phyloP scores from a whole-genome alignment of 441 rosid genomes.

The Gossypium laxum region DNA sequence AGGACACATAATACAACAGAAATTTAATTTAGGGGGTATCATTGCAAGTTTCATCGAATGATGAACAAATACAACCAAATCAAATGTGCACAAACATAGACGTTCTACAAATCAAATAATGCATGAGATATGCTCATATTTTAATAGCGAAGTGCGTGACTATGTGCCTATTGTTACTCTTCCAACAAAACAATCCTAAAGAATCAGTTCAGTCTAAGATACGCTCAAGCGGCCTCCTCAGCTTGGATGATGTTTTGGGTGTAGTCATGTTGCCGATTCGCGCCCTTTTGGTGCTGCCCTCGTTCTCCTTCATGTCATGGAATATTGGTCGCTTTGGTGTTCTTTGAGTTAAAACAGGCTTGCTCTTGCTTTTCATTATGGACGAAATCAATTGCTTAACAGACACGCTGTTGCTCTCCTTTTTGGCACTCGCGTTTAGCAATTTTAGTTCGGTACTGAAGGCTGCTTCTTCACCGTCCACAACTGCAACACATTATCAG shows the following conservation, averaged over 20 bases:
- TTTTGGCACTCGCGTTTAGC: neutral
- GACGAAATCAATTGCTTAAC: constrained; percentile 12
- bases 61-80: neutral
- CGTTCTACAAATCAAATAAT: neutral
- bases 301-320: constrained; percentile 29
- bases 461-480: constrained; percentile 12
- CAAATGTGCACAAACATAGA: neutral
- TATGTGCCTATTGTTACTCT: neutral
- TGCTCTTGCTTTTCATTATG: constrained; percentile 11
- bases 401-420: constrained; percentile 1
- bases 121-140: constrained; percentile 20
- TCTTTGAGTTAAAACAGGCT: constrained; percentile 4
- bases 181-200: neutral
- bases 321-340: constrained; percentile 15
- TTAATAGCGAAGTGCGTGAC: neutral
- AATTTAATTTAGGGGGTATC: too few species aligned
- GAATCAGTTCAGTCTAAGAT: constrained; percentile 8
- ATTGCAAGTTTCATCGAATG: too few species aligned
- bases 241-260: constrained; percentile 13
- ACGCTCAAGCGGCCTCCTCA: constrained; percentile 25
- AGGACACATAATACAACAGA: too few species aligned
- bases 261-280: constrained; percentile 16
- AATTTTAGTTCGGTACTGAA: constrained; percentile 1
- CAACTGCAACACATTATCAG: constrained; percentile 13
- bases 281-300: constrained; percentile 5